A percentile compares a stretch with the other conserved stretches of the same genome.
Evolutionary conservation across 495 filamentous ascomycete genomes (phyloP).

Genomic region (Hypoxylon fuscum): DNA sequence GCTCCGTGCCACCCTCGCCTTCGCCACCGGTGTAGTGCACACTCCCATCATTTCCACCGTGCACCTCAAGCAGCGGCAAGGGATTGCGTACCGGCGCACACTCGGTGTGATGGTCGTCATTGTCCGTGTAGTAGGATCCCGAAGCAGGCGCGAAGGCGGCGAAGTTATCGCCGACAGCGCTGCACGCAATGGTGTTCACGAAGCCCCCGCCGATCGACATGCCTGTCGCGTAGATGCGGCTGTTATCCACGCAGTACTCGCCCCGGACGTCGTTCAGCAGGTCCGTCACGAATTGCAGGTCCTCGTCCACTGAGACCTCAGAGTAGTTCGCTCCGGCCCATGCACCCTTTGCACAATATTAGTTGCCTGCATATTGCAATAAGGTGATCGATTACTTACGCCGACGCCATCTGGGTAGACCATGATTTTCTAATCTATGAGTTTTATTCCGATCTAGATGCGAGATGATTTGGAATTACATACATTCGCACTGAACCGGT

Average conservation of each 20-base stretch:
- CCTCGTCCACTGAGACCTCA: conserved; percentile 48
- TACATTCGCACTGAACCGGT: conserved; percentile 39
- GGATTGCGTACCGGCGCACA: conserved; percentile 50
- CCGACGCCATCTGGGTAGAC: conserved; percentile 45
- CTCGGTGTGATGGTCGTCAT: conserved; percentile 31
- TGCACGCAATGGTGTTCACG: conserved; percentile 61
- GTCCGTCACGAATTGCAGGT: conserved; percentile 58
- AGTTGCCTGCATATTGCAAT: background rate
- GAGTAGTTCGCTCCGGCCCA: conserved; percentile 48
- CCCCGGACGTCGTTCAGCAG: conserved; percentile 55
- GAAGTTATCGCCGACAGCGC: conserved; percentile 49
- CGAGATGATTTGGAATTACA: no score
- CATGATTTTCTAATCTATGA: conserved; percentile 50
- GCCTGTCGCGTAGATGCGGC: conserved; percentile 62
- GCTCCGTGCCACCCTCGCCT: conserved; percentile 49
- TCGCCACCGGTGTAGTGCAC: conserved; percentile 49
- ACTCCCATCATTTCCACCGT: conserved; percentile 53
- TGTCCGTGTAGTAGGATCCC: conserved; percentile 43
- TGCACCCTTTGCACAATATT: conserved; percentile 32
- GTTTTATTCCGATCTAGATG: no score
- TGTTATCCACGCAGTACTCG: conserved; percentile 60
- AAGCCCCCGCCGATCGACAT: conserved; percentile 68
- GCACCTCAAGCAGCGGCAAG: conserved; percentile 57
- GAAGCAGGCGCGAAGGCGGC: conserved; percentile 58
- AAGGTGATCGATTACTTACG: conserved; percentile 21